These are phyloP conservation scores for Pseudonectria buxi DNA, from an alignment of 2,329 filamentous ascomycete genomes.

Conservation along the genomic window DNA sequence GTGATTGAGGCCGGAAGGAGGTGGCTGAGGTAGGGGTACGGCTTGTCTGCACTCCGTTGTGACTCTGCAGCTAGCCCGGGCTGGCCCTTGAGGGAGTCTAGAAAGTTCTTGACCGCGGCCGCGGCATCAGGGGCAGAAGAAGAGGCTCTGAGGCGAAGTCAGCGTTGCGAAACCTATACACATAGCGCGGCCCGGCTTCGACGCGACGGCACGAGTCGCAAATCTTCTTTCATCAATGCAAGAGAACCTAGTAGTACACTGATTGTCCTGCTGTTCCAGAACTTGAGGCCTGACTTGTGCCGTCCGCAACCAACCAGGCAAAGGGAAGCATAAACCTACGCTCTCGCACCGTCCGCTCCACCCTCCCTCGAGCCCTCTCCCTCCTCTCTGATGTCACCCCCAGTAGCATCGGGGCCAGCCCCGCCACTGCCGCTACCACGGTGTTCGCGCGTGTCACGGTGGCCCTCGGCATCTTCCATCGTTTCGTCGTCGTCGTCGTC, in stretches of 20 bases:
- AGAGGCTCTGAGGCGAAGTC: constrained; percentile 49
- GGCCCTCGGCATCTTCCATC: constrained; percentile 59
- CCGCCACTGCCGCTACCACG: constrained; percentile 63
- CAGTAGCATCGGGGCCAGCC: constrained; percentile 79
- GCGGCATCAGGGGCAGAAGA: constrained; percentile 62
- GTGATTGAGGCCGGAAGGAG: constrained; percentile 74
- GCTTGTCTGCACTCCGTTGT: constrained; percentile 40
- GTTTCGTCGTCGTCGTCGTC: constrained; percentile 58
- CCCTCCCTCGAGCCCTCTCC: constrained; percentile 84
- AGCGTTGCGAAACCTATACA: constrained; percentile 29
- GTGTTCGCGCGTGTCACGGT: constrained; percentile 51
- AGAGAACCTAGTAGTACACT: constrained; percentile 28
- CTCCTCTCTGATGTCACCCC: constrained; percentile 86
- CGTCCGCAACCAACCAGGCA: constrained; percentile 21
- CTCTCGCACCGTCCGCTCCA: constrained; percentile 94
- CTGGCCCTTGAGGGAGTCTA: constrained; percentile 68
- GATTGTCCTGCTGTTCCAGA: constrained; percentile 20
- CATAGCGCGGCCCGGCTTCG: constrained; percentile 14
- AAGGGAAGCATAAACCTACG: constrained; percentile 67
- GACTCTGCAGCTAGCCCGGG: constrained; percentile 32
- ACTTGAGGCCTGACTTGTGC: constrained; percentile 16
- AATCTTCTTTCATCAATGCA: constrained; percentile 20
- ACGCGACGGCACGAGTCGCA: constrained; percentile 19
- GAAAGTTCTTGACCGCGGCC: constrained; percentile 77
- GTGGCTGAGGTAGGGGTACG: constrained; percentile 79